Evolutionary conservation across 75 land plant species (phyloP), one percentile per base, ranked within the genome.

Genomic region (Azolla pinnata): DNA sequence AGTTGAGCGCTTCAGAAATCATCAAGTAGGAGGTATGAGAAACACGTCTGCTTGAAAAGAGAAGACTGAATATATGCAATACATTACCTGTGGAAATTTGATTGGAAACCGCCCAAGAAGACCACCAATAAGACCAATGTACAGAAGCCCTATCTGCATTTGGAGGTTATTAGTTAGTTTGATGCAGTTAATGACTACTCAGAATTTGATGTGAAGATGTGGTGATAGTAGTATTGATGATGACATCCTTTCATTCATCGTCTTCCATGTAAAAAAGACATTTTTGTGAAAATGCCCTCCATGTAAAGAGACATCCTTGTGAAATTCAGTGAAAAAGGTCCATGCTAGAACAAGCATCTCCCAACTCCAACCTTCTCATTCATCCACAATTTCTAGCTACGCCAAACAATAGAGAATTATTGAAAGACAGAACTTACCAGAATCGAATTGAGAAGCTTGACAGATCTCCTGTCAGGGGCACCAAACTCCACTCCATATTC

Each of bases 401-500:
- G 32, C 57, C 27, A 54, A 24, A 24, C 14, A 18, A 54, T 28
- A 29, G 8, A 16, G 16, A 28, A 17, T 54, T 19, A 51, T n/a
- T n/a, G n/a, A 24, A 19, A 51, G 5, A 51, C 9, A 24, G 9
- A 51, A 7, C 85, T 73, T 57, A 84, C 92, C 69, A 87, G 54
- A 42, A 85, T 83, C 17, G 97, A 83, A 38, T 85, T 85, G 40
- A 88, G 59, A 62, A 88, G 81, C 9, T 90, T 82, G 17, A 84
- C 81, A 16, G 98, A 89, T 51, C 98, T 70, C 79, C 81, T 93
- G 63, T 93, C 98, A 1, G 96, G 90, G 0, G 96, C 88, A 19
- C 98, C 96, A 48, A 93, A 93, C 63, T 83, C 87, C 19, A 93
- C 98, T 8, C 66, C 72, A 67, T 93, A 89, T 45, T 89, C 90